A percentile compares a stretch with the other conserved stretches of the same genome.
Evolutionary conservation across 1,284 basidiomycete species (phyloP).

Genomic region (Termitomyces sp.): DNA sequence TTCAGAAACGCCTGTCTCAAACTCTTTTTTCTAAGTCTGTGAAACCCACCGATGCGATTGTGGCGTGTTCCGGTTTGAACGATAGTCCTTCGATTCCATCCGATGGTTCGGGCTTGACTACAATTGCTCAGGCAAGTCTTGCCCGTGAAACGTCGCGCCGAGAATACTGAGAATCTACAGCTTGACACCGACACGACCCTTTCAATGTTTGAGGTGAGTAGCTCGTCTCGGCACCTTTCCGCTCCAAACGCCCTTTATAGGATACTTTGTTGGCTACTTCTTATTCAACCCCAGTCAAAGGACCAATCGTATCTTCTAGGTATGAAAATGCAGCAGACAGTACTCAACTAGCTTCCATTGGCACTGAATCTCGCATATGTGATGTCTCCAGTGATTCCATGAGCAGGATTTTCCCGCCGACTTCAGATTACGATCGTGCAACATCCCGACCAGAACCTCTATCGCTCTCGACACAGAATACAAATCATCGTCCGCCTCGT

Average conservation of each 20-base stretch:
- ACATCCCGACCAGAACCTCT: not conserved
- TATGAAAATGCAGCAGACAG: not conserved
- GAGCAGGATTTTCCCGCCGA: not conserved
- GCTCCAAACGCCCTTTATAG: conserved; percentile 1
- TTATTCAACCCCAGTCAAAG: not conserved
- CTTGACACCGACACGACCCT: conserved; percentile 3
- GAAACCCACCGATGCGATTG: not conserved
- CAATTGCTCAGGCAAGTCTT: conserved; percentile 19
- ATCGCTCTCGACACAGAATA: not conserved
- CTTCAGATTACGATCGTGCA: not conserved
- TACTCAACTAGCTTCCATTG: not conserved
- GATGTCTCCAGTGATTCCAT: not conserved
- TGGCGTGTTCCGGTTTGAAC: not conserved
- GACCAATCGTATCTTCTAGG: not conserved
- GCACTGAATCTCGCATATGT: conserved; percentile 8
- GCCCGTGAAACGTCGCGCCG: not conserved
- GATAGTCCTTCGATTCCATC: conserved; percentile 15
- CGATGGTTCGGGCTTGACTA: conserved; percentile 23
- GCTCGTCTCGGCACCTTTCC: not conserved
- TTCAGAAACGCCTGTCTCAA: conserved; percentile 28
- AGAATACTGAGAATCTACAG: conserved; percentile 1
- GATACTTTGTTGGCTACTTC: conserved; percentile 4
- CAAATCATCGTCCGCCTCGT: not conserved
- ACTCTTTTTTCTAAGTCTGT: conserved; percentile 14
- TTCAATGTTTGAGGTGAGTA: conserved; percentile 5